Evolutionary conservation across 2,329 filamentous ascomycete genomes (phyloP), one percentile per base, ranked within the genome.

Genomic region (Aspergillus sp.): DNA sequence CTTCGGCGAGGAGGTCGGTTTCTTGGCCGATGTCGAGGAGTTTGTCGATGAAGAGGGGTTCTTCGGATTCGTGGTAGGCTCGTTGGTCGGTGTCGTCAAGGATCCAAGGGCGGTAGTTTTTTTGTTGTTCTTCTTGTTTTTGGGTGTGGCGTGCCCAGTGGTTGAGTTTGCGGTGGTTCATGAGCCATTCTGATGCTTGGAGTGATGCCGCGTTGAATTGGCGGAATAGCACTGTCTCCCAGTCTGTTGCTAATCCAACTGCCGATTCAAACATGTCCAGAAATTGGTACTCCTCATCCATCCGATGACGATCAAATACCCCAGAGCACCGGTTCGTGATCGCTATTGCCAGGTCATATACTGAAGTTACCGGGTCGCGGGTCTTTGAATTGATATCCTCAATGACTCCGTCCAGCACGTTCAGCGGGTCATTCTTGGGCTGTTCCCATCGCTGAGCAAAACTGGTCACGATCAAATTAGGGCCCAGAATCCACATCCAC

Each of bases 221-320:
- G 30, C 70, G 69, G 54, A 85, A 85, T 0, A 84, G 71, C n/a
- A 74, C 65, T 0, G 78, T 82, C 59, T 83, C 79, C 35, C 65
- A 71, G 60, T 74, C 75, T 19, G 75, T 78, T 2, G 64, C 64
- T 23, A 64, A 65, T 9, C 82, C 82, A 38, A 85, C 83, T 2
- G 77, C 80, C 12, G 74, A 75, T 53, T 84, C 81, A 51, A 86
- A 85, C 78, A 85, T 85, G 52, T 85, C 82, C 1, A 85, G 60
- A 45, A 85, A 84, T 50, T 83, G 79, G 44, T 80, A 82, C 25
- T 81, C 73, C 48, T 82, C 79, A 52, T 82, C 76, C 43, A 79
- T 68, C 3, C 75, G 73, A 50, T 81, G 77, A 5, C 79, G 73
- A 55, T 83, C 80, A 54, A 84, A 85, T 30, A 80, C 74, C 4